phyloP scores from a whole-genome alignment of 805 yeast genomes.

The Starmerella floricola region DNA sequence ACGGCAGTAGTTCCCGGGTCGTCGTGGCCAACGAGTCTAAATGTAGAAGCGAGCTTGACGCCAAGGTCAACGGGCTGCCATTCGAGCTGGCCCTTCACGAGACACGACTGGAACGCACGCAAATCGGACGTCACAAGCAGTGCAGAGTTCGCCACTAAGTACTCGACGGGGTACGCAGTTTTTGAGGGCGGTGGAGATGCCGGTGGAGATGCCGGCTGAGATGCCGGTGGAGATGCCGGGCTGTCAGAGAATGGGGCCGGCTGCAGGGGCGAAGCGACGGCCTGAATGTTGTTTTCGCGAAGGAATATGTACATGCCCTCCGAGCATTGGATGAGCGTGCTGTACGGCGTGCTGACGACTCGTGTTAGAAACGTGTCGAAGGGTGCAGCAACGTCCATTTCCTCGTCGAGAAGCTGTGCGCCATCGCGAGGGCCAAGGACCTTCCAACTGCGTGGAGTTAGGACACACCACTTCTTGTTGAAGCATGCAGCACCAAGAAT shows the following conservation, averaged over 20 bases:
- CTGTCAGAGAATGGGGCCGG: too few species aligned
- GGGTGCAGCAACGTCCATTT: slow-evolving; percentile 12
- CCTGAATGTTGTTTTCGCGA: slow-evolving; percentile 13
- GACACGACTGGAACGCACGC: too few species aligned
- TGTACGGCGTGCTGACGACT: neutral
- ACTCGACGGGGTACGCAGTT: too few species aligned
- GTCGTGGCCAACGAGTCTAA: slow-evolving; percentile 2
- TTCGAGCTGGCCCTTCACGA: slow-evolving; percentile 1
- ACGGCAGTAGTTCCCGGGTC: slow-evolving; percentile 12
- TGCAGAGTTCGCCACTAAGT: too few species aligned
- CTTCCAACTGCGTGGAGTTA: slow-evolving; percentile 6
- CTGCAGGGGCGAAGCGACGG: slow-evolving; percentile 8
- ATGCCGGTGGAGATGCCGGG: too few species aligned
- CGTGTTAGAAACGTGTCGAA: neutral
- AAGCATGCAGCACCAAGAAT: slow-evolving; percentile 1
- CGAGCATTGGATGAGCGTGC: slow-evolving; percentile 6
- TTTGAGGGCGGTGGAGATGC: too few species aligned
- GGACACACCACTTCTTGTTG: neutral
- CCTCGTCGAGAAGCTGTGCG: slow-evolving; percentile 4
- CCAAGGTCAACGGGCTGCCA: slow-evolving; percentile 1
- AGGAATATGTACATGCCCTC: slow-evolving; percentile 1
- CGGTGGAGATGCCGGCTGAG: too few species aligned
- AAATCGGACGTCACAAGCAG: too few species aligned
- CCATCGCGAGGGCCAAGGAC: neutral
- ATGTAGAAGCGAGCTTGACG: neutral